phyloP scores from a whole-genome alignment of 2,329 filamentous ascomycete species.

The Fulvia fulva region DNA sequence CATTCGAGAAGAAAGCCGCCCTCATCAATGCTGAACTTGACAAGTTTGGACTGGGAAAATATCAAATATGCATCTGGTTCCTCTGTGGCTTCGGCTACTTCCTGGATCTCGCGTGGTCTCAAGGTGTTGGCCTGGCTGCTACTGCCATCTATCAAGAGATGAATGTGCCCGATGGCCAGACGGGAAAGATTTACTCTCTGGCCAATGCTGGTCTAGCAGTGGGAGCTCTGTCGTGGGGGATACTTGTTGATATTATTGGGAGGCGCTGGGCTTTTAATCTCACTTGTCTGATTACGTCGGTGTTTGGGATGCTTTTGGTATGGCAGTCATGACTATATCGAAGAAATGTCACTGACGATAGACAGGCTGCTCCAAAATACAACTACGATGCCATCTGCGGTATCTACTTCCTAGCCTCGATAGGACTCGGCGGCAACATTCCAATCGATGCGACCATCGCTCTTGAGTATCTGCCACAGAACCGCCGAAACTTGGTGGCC shows the following conservation, averaged over 20 bases:
- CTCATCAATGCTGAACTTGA: constrained; percentile 49
- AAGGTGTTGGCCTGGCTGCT: constrained; percentile 54
- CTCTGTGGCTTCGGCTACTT: constrained; percentile 55
- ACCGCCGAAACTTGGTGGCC: constrained; percentile 50
- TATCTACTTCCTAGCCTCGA: constrained; percentile 35
- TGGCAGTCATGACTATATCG: constrained; percentile 41
- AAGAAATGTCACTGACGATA: neutral
- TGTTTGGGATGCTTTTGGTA: constrained; percentile 51
- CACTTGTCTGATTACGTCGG: constrained; percentile 52
- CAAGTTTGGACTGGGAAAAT: constrained; percentile 50
- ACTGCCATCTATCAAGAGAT: constrained; percentile 55
- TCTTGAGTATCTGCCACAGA: constrained; percentile 53
- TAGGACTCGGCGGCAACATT: constrained; percentile 51
- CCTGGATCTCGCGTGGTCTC: constrained; percentile 56
- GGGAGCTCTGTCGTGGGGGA: constrained; percentile 55
- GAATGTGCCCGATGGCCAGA: constrained; percentile 44
- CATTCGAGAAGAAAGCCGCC: constrained; percentile 44
- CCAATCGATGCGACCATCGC: constrained; percentile 55
- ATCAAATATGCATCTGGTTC: constrained; percentile 50
- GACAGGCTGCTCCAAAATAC: neutral
- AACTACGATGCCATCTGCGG: constrained; percentile 2
- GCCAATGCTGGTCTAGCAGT: constrained; percentile 47
- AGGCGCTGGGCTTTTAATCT: constrained; percentile 57
- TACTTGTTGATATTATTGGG: constrained; percentile 52
- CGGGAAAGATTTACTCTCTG: constrained; percentile 50